phyloP scores from a whole-genome alignment of 495 filamentous ascomycete genomes.

The Neurospora sp. region DNA sequence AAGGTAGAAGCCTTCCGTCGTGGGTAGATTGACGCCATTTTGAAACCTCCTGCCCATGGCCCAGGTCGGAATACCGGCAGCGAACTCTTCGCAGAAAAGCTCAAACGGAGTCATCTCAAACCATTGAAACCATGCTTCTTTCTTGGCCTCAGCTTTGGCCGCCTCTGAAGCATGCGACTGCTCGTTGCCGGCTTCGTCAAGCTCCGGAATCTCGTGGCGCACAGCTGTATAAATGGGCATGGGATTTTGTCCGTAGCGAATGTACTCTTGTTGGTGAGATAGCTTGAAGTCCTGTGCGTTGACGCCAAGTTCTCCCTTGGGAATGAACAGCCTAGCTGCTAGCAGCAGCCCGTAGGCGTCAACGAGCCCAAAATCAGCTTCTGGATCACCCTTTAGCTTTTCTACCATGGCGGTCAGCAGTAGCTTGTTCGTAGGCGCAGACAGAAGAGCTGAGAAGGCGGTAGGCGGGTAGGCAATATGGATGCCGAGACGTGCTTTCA shows the following conservation, averaged over 20 bases:
- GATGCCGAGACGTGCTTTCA: slow-evolving; percentile 72
- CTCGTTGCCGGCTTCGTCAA: slow-evolving; percentile 35
- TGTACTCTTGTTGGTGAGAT: slow-evolving; percentile 65
- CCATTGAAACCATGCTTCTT: slow-evolving; percentile 94
- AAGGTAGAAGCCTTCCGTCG: slow-evolving; percentile 44
- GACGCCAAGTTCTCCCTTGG: slow-evolving; percentile 69
- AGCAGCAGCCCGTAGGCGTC: slow-evolving; percentile 85
- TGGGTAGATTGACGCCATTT: slow-evolving; percentile 53
- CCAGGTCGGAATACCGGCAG: slow-evolving; percentile 90
- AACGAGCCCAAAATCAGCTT: slow-evolving; percentile 78
- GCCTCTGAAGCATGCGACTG: slow-evolving; percentile 32
- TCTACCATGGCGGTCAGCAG: slow-evolving; percentile 82
- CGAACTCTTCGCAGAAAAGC: slow-evolving; percentile 84
- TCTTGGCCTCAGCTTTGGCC: slow-evolving; percentile 53
- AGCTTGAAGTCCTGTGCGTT: slow-evolving; percentile 74
- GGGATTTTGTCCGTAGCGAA: slow-evolving; percentile 67
- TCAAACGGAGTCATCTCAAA: slow-evolving; percentile 95
- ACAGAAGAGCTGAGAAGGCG: slow-evolving; percentile 64
- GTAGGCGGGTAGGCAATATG: slow-evolving; percentile 89
- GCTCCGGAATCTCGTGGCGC: slow-evolving; percentile 83
- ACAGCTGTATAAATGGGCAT: slow-evolving; percentile 93
- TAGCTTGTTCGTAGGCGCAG: slow-evolving; percentile 84
- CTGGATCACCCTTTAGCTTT: slow-evolving; percentile 72
- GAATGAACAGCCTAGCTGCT: slow-evolving; percentile 73
- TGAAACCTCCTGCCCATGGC: slow-evolving; percentile 76